Percentiles rank a stretch among this genome's conserved stretches.
Evolutionary conservation across 1,284 basidiomycete species (phyloP).

Genomic region (Tremellales sp.): DNA sequence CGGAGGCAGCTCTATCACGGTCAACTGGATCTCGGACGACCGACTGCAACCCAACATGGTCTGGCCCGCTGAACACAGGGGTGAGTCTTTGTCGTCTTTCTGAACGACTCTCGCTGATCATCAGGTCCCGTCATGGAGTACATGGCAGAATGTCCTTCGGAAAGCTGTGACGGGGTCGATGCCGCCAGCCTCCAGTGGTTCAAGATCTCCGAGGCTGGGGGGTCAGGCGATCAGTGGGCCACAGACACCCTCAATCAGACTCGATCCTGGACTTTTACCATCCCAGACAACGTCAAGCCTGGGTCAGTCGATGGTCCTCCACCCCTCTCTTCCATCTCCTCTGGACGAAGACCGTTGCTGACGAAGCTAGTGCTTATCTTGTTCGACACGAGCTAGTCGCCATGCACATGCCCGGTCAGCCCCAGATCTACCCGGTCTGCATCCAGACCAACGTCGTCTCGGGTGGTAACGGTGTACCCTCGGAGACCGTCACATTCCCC

Average conservation of each 20-base stretch:
- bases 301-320: conserved; percentile 1
- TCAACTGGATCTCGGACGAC: conserved; percentile 13
- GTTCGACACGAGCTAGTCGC: conserved; percentile 26
- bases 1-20: conserved; percentile 18
- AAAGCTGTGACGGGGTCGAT: conserved; percentile 21
- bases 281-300: conserved; percentile 20
- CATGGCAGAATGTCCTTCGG: conserved; percentile 20
- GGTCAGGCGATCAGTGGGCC: conserved; percentile 15
- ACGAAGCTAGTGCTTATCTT: conserved; percentile 20
- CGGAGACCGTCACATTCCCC: conserved; percentile 21
- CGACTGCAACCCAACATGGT: no score
- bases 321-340: neutral
- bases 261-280: conserved; percentile 15
- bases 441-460: conserved; percentile 25
- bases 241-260: conserved; percentile 13
- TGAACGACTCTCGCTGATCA: neutral
- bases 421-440: conserved; percentile 29
- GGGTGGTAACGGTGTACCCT: conserved; percentile 18
- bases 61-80: neutral
- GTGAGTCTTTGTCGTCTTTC: neutral
- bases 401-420: conserved; percentile 19
- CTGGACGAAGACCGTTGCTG: neutral
- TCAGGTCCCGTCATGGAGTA: conserved; percentile 20
- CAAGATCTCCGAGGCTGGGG: conserved; percentile 25
- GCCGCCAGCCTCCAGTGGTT: conserved; percentile 26